Evolutionary conservation across 495 filamentous ascomycete genomes (phyloP).

Genomic region (Chaetomium fimeti): DNA sequence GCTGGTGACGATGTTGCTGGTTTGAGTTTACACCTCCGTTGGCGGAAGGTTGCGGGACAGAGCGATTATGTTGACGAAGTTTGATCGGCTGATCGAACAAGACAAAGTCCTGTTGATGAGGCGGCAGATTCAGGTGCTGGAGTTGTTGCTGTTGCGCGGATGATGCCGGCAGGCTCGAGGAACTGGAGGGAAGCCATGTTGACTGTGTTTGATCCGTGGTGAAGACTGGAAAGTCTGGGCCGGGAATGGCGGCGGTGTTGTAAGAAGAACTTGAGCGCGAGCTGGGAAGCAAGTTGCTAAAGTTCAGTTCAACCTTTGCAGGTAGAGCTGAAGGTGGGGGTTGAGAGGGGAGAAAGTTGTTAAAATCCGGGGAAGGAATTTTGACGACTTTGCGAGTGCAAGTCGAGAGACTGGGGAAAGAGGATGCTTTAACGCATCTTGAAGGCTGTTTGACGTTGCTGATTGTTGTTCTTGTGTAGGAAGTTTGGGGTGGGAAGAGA

Average conservation of each 20-base stretch:
- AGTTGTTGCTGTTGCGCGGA: slow-evolving; percentile 50
- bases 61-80: slow-evolving; percentile 51
- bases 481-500: slow-evolving; percentile 32
- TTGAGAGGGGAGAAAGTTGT: slow-evolving; percentile 46
- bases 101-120: slow-evolving; percentile 54
- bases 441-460: slow-evolving; percentile 32
- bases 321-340: slow-evolving; percentile 49
- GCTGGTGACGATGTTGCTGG: slow-evolving; percentile 43
- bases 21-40: slow-evolving; percentile 43
- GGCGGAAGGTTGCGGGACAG: slow-evolving; percentile 41
- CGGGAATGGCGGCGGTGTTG: slow-evolving; percentile 52
- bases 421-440: slow-evolving; percentile 42
- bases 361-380: slow-evolving; percentile 46
- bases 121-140: slow-evolving; percentile 45
- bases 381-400: slow-evolving; percentile 37
- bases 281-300: slow-evolving; percentile 48
- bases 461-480: slow-evolving; percentile 16
- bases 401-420: slow-evolving; percentile 27
- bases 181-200: slow-evolving; percentile 61
- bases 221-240: slow-evolving; percentile 56
- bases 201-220: slow-evolving; percentile 58
- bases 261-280: slow-evolving; percentile 47
- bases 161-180: slow-evolving; percentile 58
- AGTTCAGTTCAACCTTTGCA: slow-evolving; percentile 57
- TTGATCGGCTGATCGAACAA: slow-evolving; percentile 52